These are phyloP conservation scores for Wallacemonas sp. DNA, from an alignment of 208 protist genomes.

Conservation along the genomic window DNA sequence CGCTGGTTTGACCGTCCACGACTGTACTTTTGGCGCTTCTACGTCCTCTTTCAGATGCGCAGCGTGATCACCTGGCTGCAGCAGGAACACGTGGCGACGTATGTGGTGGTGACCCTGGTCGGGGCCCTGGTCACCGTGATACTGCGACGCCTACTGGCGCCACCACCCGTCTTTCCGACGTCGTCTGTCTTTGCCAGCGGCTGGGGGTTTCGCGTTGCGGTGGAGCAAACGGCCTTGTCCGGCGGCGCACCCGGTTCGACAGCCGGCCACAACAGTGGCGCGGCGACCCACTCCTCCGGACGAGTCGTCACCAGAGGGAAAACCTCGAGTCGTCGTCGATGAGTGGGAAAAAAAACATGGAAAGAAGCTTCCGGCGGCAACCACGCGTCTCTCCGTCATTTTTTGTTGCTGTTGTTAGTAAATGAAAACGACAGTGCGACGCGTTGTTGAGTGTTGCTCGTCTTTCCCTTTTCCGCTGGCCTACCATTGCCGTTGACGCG, in stretches of 20 bases:
- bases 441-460: no score
- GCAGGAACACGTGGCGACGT: neutral
- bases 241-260: neutral
- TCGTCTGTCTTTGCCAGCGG: neutral
- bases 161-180: neutral
- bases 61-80: neutral
- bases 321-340: neutral
- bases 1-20: neutral
- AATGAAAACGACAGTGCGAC: no score
- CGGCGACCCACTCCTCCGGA: neutral
- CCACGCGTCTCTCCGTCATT: no score
- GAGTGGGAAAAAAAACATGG: slow-evolving; percentile 9
- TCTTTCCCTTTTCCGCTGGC: no score
- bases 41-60: neutral
- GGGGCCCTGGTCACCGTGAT: neutral
- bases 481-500: no score
- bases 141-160: neutral
- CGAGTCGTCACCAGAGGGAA: slow-evolving; percentile 8
- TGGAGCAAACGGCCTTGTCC: neutral
- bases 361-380: neutral
- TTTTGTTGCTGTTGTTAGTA: no score
- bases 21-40: neutral
- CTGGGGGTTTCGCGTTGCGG: neutral
- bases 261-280: neutral
- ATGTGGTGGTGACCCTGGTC: neutral